Conservation (phyloP, 495 filamentous ascomycete species). For the Chaetomium cochliodes region DNA sequence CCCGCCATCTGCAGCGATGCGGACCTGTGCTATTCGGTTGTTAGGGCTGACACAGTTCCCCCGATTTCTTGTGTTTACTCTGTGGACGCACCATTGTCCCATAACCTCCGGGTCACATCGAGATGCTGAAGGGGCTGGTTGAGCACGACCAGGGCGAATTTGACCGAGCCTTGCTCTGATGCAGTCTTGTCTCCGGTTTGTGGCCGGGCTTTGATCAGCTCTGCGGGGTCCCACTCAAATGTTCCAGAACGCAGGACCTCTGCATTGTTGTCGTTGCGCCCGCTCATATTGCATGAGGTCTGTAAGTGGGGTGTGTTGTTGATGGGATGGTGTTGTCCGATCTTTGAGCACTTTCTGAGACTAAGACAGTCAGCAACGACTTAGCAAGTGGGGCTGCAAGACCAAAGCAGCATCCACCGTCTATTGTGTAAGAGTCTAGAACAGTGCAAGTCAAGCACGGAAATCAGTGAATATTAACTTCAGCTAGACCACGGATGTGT, state of each 20-base stretch:
- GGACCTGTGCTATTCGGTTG: constrained; percentile 48
- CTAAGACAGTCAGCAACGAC: no score
- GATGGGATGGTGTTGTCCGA: not conserved
- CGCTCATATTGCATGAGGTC: constrained; percentile 3
- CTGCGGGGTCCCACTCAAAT: constrained; percentile 13
- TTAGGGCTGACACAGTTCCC: not conserved
- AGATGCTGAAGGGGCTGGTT: constrained; percentile 67
- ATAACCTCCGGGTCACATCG: constrained; percentile 49
- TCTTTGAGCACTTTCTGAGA: no score
- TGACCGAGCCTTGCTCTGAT: not conserved
- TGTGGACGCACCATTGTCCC: constrained; percentile 54
- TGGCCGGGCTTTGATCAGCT: not conserved
- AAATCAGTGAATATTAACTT: no score
- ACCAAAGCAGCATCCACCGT: no score
- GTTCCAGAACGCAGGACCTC: not conserved
- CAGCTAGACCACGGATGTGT: no score
- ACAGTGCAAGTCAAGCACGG: no score
- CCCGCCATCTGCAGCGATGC: constrained; percentile 85
- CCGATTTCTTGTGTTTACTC: not conserved
- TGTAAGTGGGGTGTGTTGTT: not conserved
- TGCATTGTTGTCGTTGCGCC: no score
- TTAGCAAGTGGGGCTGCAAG: no score
- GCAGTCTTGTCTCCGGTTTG: no score
- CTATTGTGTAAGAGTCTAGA: no score
- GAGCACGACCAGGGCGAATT: constrained; percentile 63